Base-by-base conservation (phyloP, 2,329 filamentous ascomycete genomes). In the Niveomyces coronatus region DNA sequence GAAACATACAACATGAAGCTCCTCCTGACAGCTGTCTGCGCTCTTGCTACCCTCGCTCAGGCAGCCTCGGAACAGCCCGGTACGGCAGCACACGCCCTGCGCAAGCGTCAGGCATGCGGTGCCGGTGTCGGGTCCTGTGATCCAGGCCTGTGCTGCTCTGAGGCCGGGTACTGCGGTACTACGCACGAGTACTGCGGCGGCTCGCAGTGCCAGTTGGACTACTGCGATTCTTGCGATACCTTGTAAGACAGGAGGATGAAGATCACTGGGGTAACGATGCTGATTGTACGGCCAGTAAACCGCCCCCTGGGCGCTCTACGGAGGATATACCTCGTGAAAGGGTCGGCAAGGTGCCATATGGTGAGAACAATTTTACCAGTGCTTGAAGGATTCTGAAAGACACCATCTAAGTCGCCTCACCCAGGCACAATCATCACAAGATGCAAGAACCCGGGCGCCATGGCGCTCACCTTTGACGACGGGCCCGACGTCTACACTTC, bases 381-480 rank as follows among this genome's bases (percentile, higher is more conserved):
- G 3, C n/a, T n/a, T n/a, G n/a, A n/a, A n/a, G n/a, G n/a, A n/a
- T n/a, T n/a, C n/a, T n/a, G n/a, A 31, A 10, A 17, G n/a, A n/a
- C n/a, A n/a, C n/a, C 9, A 9, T 17, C 32, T 22, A 36, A 26
- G 23, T 14, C 24, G 4, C 5, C 13, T 22, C 44, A 34, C 28
- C 16, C 29, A 61, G 58, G 58, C 24, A 49, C 45, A 24, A 42
- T 49, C 39, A 58, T 64, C 44, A 66, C 52, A 1, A 53, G 48
- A 9, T 63, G 61, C 44, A 55, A 48, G 1, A 43, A 43, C 10
- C 54, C 57, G 1, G 60, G 56, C 16, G 52, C 53, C 39, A 52
- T 66, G 26, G 66, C 67, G 1, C 51, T 70, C 18, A 68, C 65
- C 1, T 68, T 62, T 45, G 67, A 70, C 44, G 67, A 70, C 36